Conservation (phyloP, 2,329 filamentous ascomycete genomes). For the Amphichorda felina region DNA sequence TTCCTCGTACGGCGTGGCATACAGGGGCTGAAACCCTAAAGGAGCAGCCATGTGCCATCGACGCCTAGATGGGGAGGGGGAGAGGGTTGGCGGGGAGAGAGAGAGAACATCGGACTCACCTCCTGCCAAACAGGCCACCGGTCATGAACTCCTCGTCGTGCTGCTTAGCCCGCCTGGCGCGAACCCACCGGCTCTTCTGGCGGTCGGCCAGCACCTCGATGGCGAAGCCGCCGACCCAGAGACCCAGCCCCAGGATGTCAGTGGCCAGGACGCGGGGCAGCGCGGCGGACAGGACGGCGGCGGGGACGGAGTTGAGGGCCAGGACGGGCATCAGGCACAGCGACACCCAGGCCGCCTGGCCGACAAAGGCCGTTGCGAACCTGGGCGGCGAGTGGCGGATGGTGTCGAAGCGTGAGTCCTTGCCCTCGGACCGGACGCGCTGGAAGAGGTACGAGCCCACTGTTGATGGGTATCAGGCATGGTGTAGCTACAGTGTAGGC, state of each 20-base stretch:
- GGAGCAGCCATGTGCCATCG: too few species aligned
- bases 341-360: conserved; percentile 56
- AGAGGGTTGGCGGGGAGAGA: conserved; percentile 42
- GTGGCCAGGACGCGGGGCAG: conserved; percentile 28
- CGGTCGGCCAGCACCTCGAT: conserved; percentile 51
- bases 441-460: conserved; percentile 54
- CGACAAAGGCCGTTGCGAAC: conserved; percentile 27
- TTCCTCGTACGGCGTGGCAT: too few species aligned
- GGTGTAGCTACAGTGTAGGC: background rate
- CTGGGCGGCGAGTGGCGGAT: conserved; percentile 21
- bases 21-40: too few species aligned
- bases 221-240: conserved; percentile 46
- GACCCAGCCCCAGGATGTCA: conserved; percentile 42
- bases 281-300: conserved; percentile 33
- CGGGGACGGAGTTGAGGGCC: conserved; percentile 49
- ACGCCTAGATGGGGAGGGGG: too few species aligned
- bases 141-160: conserved; percentile 58
- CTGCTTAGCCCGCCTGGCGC: conserved; percentile 49
- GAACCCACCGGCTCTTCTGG: conserved; percentile 51
- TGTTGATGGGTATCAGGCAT: too few species aligned
- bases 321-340: conserved; percentile 55
- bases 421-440: conserved; percentile 45
- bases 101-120: too few species aligned
- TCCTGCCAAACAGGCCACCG: conserved; percentile 47
- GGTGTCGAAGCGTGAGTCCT: conserved; percentile 38